Evolutionary conservation across 768 basidiomycete genomes (phyloP).

Genomic region (Xerocomellus amylosporus): DNA sequence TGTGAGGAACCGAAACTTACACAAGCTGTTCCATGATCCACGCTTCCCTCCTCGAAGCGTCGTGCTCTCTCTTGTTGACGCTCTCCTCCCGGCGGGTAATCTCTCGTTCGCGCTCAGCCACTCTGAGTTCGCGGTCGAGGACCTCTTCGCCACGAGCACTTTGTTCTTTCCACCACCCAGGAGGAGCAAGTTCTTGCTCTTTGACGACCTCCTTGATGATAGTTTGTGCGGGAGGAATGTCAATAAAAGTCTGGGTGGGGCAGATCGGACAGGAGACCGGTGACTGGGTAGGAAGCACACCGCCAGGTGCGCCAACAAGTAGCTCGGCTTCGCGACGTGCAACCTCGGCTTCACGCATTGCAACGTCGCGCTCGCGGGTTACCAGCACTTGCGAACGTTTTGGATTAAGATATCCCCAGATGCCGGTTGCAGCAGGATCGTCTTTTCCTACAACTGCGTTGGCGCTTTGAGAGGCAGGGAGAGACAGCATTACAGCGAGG

Average conservation of each 20-base stretch:
- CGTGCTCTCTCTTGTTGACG: constrained; percentile 82
- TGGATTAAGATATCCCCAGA: constrained; percentile 74
- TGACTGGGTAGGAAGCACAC: constrained; percentile 59
- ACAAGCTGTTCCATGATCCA: constrained; percentile 95
- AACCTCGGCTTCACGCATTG: constrained; percentile 82
- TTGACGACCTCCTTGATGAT: constrained; percentile 87
- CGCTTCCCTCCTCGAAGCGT: constrained; percentile 79
- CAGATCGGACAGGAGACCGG: constrained; percentile 59
- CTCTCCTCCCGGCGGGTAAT: constrained; percentile 83
- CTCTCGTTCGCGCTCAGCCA: constrained; percentile 82
- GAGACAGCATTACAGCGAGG: constrained; percentile 86
- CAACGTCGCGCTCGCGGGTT: constrained; percentile 74
- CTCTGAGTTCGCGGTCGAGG: constrained; percentile 80
- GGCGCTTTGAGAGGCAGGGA: constrained; percentile 56
- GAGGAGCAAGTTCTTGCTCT: constrained; percentile 73
- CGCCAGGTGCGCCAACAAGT: constrained; percentile 78
- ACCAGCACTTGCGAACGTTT: constrained; percentile 81
- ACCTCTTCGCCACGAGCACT: constrained; percentile 75
- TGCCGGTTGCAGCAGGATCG: constrained; percentile 45
- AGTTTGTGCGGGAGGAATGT: constrained; percentile 67
- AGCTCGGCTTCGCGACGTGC: constrained; percentile 86
- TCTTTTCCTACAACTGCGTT: constrained; percentile 32
- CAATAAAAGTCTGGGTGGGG: constrained; percentile 48
- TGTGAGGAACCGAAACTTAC: constrained; percentile 42
- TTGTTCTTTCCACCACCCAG: constrained; percentile 73